Conservation (phyloP, 345 rosid genomes). For the Moricandia arvensis region DNA sequence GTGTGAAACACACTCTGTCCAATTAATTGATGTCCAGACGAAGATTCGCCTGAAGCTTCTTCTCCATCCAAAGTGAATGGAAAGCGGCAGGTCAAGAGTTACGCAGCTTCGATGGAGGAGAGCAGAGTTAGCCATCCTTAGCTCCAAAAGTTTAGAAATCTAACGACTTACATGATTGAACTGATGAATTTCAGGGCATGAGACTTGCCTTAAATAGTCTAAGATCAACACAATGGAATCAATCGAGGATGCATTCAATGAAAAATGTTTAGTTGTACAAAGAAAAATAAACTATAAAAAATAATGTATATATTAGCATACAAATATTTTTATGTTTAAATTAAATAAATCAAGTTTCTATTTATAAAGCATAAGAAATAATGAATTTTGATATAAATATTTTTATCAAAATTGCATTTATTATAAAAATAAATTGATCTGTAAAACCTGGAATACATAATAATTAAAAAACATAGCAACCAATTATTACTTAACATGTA, state of each 20-base stretch:
- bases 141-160: not conserved
- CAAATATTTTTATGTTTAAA: too few species aligned
- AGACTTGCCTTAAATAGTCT: not conserved
- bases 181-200: not conserved
- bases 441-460: too few species aligned
- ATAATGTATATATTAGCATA: too few species aligned
- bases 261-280: too few species aligned
- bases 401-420: too few species aligned
- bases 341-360: too few species aligned
- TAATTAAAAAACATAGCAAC: too few species aligned
- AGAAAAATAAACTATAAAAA: too few species aligned
- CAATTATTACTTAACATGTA: too few species aligned
- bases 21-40: not conserved
- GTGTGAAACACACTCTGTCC: not conserved
- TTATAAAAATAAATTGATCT: too few species aligned
- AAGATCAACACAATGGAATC: not conserved
- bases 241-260: not conserved
- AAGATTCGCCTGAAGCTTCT: not conserved
- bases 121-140: not conserved
- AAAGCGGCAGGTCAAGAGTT: not conserved
- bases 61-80: not conserved
- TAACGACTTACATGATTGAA: not conserved
- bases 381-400: too few species aligned
- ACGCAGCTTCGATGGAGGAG: not conserved
- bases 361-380: too few species aligned